phyloP scores from a whole-genome alignment of 2,329 filamentous ascomycete species.

The Ambrosiella cleistominuta region DNA sequence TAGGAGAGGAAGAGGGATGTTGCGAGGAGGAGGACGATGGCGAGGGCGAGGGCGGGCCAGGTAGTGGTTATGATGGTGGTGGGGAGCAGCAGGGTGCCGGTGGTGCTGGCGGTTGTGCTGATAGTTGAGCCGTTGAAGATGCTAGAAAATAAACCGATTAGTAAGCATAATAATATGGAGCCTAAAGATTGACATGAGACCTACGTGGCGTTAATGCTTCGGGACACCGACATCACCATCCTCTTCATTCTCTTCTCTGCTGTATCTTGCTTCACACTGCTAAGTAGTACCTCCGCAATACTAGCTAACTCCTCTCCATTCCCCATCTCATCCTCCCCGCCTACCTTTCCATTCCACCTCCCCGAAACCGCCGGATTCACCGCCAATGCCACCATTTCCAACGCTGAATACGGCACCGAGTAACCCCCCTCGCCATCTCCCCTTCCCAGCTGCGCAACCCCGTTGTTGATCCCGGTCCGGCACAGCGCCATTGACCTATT shows the following conservation, averaged over 20 bases:
- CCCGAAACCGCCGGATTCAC: conserved; percentile 11
- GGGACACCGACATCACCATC: background rate
- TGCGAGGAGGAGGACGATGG: conserved; percentile 15
- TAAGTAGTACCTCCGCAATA: background rate
- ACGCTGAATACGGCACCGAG: conserved; percentile 4
- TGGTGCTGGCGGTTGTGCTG: conserved; percentile 4
- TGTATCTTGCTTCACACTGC: background rate
- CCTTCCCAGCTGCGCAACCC: background rate
- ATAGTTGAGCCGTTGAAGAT: background rate
- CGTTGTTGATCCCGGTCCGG: conserved; percentile 1
- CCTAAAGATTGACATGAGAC: background rate
- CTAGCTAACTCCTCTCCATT: background rate
- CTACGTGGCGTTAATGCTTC: background rate
- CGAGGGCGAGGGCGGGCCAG: conserved; percentile 17
- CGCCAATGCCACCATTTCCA: conserved; percentile 11
- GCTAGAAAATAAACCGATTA: background rate
- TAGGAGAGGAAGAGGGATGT: conserved; percentile 15
- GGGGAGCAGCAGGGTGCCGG: conserved; percentile 13
- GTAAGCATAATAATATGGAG: background rate
- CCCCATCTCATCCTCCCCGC: background rate
- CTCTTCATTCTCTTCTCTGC: background rate
- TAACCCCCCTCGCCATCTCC: background rate
- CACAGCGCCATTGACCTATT: conserved; percentile 8
- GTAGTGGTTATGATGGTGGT: conserved; percentile 15
- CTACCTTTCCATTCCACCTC: conserved; percentile 2